Conservation (phyloP, 805 yeast genomes). For the Naumovozyma castellii region DNA sequence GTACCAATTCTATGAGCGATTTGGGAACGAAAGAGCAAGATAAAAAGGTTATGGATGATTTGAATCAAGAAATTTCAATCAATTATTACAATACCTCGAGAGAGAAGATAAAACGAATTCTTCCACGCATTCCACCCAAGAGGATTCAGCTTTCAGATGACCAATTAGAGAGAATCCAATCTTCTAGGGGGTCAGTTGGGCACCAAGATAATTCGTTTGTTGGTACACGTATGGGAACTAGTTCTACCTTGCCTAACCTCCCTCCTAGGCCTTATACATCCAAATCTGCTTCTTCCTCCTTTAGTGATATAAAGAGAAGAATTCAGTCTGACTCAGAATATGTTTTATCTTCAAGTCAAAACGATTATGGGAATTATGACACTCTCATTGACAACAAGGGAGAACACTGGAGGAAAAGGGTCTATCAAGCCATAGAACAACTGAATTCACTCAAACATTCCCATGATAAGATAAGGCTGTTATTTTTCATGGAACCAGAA, state of each 20-base stretch:
- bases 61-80: conserved; percentile 19
- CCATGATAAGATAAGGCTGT: conserved; percentile 13
- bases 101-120: neutral
- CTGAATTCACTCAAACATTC: conserved; percentile 12
- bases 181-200: conserved; percentile 4
- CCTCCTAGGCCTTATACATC: neutral
- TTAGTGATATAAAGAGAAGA: neutral
- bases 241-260: conserved; percentile 3
- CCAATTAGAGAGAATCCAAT: conserved; percentile 9
- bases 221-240: neutral
- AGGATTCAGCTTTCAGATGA: conserved; percentile 15
- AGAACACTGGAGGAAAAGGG: conserved; percentile 49
- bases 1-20: conserved; percentile 58
- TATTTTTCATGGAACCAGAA: conserved; percentile 26
- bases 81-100: neutral
- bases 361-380: conserved; percentile 21
- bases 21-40: conserved; percentile 30
- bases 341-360: conserved; percentile 22
- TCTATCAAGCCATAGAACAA: conserved; percentile 31
- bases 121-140: conserved; percentile 8
- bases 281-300: neutral
- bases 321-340: conserved; percentile 7
- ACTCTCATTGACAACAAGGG: conserved; percentile 37
- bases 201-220: too few relatives aligned
- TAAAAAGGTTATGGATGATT: conserved; percentile 20